Conservation (phyloP, 2,329 filamentous ascomycete genomes). For the Grosmannia clavigera region DNA sequence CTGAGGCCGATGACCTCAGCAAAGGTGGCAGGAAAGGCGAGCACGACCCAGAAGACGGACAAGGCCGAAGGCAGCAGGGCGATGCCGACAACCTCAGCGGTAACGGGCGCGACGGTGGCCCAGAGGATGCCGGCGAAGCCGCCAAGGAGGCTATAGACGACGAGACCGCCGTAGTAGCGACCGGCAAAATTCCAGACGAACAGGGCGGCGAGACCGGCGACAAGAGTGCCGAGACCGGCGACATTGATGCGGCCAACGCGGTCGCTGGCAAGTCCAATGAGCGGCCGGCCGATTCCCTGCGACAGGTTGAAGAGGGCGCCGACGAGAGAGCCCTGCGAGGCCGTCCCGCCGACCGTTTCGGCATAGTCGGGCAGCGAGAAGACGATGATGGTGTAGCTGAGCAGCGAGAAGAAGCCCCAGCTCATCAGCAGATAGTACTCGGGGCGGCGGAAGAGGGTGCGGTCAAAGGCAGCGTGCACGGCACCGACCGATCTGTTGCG, state of each 20-base stretch:
- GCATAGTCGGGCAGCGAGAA: conserved; percentile 68
- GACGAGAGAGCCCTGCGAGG: conserved; percentile 56
- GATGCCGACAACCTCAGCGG: conserved; percentile 62
- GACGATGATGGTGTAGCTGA: conserved; percentile 65
- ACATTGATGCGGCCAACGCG: conserved; percentile 61
- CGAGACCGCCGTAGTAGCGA: conserved; percentile 48
- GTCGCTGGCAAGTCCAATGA: conserved; percentile 63
- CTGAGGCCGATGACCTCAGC: conserved; percentile 51
- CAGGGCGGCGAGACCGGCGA: conserved; percentile 52
- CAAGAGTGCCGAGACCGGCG: conserved; percentile 50
- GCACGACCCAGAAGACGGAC: conserved; percentile 58
- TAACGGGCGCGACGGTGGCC: conserved; percentile 56
- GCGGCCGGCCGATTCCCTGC: conserved; percentile 55
- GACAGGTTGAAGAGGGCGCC: conserved; percentile 62
- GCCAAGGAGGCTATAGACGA: conserved; percentile 61
- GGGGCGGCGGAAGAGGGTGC: conserved; percentile 42
- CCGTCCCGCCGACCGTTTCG: conserved; percentile 50
- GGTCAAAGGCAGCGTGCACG: conserved; percentile 55
- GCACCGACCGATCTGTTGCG: conserved; percentile 59
- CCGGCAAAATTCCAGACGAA: conserved; percentile 63
- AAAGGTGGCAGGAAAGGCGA: conserved; percentile 60
- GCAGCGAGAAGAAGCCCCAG: conserved; percentile 59
- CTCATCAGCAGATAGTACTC: conserved; percentile 53
- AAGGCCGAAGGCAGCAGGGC: conserved; percentile 53
- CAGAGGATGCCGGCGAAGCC: conserved; percentile 60